Base-by-base conservation (phyloP, 140 eudicot genomes). In the Ambrosia hybrid region DNA sequence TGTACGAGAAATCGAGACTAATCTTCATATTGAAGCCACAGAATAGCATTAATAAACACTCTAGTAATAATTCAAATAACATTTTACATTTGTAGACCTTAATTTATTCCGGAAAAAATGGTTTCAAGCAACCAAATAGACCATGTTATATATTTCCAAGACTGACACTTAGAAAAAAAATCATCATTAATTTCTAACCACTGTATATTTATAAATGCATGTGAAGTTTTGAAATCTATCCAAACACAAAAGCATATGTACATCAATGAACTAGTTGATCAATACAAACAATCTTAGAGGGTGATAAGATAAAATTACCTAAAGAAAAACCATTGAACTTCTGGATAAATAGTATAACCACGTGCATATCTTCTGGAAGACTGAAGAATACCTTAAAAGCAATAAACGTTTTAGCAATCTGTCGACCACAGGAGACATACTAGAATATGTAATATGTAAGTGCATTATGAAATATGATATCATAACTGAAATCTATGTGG, bases 81-180 rank as follows among this genome's bases (percentile, higher is more conserved):
- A 7, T 59, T 30, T 59, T 11, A n/a, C 4, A 21, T 33, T 68
- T 11, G 38, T 30, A 68, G 33, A 37, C 65, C 51, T n/a, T 51
- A 51, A n/a, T 52, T 69, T 52, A 49, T 30, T 52, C 14, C 36
- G 34, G 57, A n/a, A 73, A 73, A 14, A n/a, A n/a, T n/a, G 51
- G 46, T 3, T 51, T 69, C 52, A 72, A 36, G 68, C 56, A 46
- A n/a, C n/a, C n/a, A n/a, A n/a, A n/a, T n/a, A n/a, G n/a, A n/a
- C n/a, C n/a, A n/a, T n/a, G n/a, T n/a, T n/a, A n/a, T n/a, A n/a
- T n/a, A n/a, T n/a, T n/a, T n/a, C n/a, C n/a, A n/a, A n/a, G n/a
- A n/a, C n/a, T n/a, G n/a, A n/a, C n/a, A n/a, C n/a, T n/a, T n/a
- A n/a, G n/a, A n/a, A n/a, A n/a, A n/a, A n/a, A n/a, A n/a, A n/a